Percentiles rank a stretch among this genome's conserved stretches.
Evolutionary conservation across 768 basidiomycete species (phyloP).

Genomic region (Suillus occidentalis): DNA sequence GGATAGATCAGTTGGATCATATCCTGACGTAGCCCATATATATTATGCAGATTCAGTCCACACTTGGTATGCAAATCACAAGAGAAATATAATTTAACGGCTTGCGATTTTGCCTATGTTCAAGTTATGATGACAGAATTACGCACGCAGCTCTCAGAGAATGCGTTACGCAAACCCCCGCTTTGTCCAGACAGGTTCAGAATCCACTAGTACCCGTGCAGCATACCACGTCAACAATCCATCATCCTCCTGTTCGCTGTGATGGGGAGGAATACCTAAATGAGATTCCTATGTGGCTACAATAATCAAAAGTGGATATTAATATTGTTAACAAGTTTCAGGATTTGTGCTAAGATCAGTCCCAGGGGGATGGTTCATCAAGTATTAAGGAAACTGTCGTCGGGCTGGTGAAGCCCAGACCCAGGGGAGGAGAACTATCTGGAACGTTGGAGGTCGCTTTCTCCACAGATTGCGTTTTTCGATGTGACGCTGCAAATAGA

Average conservation of each 20-base stretch:
- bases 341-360: slow-evolving; percentile 15
- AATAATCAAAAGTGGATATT: neutral
- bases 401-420: slow-evolving; percentile 8
- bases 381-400: slow-evolving; percentile 19
- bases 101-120: neutral
- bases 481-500: slow-evolving; percentile 14
- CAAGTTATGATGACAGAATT: neutral
- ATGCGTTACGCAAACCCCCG: neutral
- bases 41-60: too few species aligned
- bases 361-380: slow-evolving; percentile 35
- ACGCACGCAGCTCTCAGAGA: neutral
- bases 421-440: slow-evolving; percentile 11
- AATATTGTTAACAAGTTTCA: neutral
- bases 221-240: neutral
- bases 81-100: neutral
- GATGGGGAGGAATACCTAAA: neutral
- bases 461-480: slow-evolving; percentile 17
- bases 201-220: neutral
- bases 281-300: neutral
- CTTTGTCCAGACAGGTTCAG: neutral
- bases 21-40: too few species aligned
- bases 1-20: too few species aligned
- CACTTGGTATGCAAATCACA: neutral
- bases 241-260: neutral
- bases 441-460: slow-evolving; percentile 7